Conservation (phyloP, 192 early-diverging fungal genomes). For the Jimgerdemannia flammicorona region DNA sequence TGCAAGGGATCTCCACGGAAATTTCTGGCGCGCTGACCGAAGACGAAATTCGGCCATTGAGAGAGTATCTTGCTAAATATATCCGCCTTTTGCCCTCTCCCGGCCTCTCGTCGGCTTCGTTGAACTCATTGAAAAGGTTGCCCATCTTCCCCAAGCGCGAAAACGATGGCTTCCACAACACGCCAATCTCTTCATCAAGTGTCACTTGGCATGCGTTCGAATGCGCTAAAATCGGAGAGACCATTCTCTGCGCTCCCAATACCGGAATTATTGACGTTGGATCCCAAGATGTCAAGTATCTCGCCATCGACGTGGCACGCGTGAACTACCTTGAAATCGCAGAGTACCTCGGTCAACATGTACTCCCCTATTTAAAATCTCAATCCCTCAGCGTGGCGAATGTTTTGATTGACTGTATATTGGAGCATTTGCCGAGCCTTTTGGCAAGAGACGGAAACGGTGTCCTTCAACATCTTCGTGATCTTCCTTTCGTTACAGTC, state of each 20-base stretch:
- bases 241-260: not conserved
- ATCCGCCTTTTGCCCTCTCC: not conserved
- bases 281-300: not conserved
- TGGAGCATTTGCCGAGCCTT: not conserved
- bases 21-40: not conserved
- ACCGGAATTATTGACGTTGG: not conserved
- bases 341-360: not conserved
- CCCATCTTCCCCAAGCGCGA: not conserved
- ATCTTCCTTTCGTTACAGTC: not conserved
- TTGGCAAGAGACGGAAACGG: not conserved
- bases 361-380: not conserved
- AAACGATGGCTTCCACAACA: not conserved
- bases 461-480: not conserved
- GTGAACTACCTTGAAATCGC: not conserved
- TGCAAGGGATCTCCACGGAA: not conserved
- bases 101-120: not conserved
- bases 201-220: not conserved
- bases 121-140: not conserved
- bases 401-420: not conserved
- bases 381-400: not conserved
- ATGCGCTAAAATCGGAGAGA: not conserved
- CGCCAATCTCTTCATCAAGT: not conserved
- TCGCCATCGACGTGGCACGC: not conserved
- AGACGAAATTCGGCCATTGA: not conserved
- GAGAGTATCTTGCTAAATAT: not conserved